Evolutionary conservation across 306 rosid species (phyloP), one percentile per base, ranked within the genome.

Genomic region (Prunus armeniaca): DNA sequence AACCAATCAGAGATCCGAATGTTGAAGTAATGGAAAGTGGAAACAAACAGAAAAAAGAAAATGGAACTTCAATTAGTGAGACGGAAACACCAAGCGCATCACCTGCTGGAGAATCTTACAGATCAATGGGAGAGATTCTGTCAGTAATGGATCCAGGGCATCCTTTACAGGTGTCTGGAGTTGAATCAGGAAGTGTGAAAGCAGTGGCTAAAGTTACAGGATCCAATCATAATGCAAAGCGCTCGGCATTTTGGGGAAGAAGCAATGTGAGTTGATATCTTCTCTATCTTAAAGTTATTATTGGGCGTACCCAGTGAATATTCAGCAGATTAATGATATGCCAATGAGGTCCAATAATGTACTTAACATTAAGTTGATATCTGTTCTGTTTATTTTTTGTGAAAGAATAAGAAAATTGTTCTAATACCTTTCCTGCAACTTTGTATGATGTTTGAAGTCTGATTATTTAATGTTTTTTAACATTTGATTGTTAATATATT

Each of bases 221-320:
- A 22, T 70, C 85, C 34, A 86, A 83, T 76, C 79, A 82, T 78
- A 92, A 72, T 76, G 74, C 91, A 58, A 96, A 88, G 81, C 93
- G 93, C 64, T 82, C 97, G 49, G 71, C 96, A 69, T 92, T 96
- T 79, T 96, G 99, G 99, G 99, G 99, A 89, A 91, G 98, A 84
- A 88, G 82, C 91, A 92, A 86, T 75, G 99, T 96, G 76, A 92
- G 99, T 89, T 65, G 10, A 22, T 71, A 50, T 74, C 22, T 34
- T 56, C 19, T 72, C 5, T 34, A 17, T 51, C 19, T 60, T 3
- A 45, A 72, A 55, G 57, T 25, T 7, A 61, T 62, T 76, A 3
- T 67, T 3, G 43, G 72, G 52, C 20, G 55, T n/a, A 27, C 9
- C 28, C 41, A 28, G 12, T 19, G 34, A 30, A 12, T 49, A 34